phyloP scores from a whole-genome alignment of 805 yeast genomes.

The Monosporozyma siamensis region DNA sequence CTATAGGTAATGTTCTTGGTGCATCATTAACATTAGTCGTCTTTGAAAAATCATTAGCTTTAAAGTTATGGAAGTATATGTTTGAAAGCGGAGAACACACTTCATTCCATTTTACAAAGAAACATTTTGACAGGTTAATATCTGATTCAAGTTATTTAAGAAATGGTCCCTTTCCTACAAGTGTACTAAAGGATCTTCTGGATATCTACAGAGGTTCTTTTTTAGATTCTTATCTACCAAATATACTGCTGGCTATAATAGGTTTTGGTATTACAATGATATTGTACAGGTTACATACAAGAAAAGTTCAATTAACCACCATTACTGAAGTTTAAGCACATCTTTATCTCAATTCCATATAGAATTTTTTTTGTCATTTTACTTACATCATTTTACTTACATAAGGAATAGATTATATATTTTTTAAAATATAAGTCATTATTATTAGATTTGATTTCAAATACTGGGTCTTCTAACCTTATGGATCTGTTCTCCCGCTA shows the following conservation, averaged over 20 bases:
- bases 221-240: slow-evolving; percentile 24
- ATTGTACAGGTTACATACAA: slow-evolving; percentile 9
- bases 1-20: slow-evolving; percentile 40
- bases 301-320: background rate
- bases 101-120: slow-evolving; percentile 14
- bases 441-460: background rate
- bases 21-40: slow-evolving; percentile 35
- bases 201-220: slow-evolving; percentile 22
- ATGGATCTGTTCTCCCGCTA: background rate
- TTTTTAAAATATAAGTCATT: background rate
- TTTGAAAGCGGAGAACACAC: slow-evolving; percentile 6
- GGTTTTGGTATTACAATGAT: slow-evolving; percentile 15
- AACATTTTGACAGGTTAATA: slow-evolving; percentile 17
- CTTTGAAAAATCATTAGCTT: slow-evolving; percentile 29
- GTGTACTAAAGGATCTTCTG: slow-evolving; percentile 12
- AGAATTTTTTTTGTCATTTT: too few species aligned
- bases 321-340: background rate
- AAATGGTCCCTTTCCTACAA: slow-evolving; percentile 14
- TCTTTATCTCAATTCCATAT: too few species aligned
- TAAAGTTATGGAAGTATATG: slow-evolving; percentile 29
- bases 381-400: too few species aligned
- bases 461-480: background rate
- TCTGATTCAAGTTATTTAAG: slow-evolving; percentile 26
- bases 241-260: slow-evolving; percentile 14
- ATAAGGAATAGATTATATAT: background rate